These are phyloP conservation scores for Zymoseptoria crescenta DNA, from an alignment of 2,329 filamentous ascomycete species.

Conservation along the genomic window DNA sequence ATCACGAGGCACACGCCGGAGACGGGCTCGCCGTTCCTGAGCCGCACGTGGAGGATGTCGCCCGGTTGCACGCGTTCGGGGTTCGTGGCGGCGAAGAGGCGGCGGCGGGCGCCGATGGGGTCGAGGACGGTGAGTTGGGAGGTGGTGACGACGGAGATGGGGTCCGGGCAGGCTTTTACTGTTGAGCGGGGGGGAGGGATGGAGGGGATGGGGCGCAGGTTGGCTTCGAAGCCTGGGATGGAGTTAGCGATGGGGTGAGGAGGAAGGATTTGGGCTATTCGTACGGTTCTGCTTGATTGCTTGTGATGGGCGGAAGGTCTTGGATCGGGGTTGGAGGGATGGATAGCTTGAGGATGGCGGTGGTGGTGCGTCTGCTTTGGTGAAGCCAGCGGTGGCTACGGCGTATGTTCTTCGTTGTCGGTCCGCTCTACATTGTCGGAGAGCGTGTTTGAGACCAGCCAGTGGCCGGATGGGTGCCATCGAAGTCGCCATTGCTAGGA, in stretches of 20 bases:
- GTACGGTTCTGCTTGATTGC: constrained; percentile 29
- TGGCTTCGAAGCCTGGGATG: constrained; percentile 23
- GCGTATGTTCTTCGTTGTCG: constrained; percentile 27
- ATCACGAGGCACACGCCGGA: constrained; percentile 83
- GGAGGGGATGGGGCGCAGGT: constrained; percentile 26
- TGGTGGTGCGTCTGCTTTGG: constrained; percentile 3
- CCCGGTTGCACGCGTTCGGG: constrained; percentile 73
- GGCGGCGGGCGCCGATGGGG: constrained; percentile 71
- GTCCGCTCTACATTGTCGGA: constrained; percentile 48
- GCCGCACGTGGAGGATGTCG: constrained; percentile 85
- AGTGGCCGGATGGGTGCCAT: constrained; percentile 56
- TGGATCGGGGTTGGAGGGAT: constrained; percentile 32
- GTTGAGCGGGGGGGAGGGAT: constrained; percentile 49
- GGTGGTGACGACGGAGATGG: constrained; percentile 58
- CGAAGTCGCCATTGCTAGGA: constrained; percentile 48
- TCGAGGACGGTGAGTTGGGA: constrained; percentile 70
- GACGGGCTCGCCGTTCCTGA: constrained; percentile 80
- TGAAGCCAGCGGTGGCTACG: constrained; percentile 32
- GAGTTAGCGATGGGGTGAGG: neutral
- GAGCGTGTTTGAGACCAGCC: constrained; percentile 59
- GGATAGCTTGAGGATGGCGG: constrained; percentile 43
- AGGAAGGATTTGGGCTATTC: constrained; percentile 3
- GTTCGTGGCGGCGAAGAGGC: constrained; percentile 71
- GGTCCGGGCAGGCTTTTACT: constrained; percentile 52
- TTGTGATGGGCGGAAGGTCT: constrained; percentile 26